phyloP scores from a whole-genome alignment of 2,329 filamentous ascomycete species.

The Aspergillus ruber region DNA sequence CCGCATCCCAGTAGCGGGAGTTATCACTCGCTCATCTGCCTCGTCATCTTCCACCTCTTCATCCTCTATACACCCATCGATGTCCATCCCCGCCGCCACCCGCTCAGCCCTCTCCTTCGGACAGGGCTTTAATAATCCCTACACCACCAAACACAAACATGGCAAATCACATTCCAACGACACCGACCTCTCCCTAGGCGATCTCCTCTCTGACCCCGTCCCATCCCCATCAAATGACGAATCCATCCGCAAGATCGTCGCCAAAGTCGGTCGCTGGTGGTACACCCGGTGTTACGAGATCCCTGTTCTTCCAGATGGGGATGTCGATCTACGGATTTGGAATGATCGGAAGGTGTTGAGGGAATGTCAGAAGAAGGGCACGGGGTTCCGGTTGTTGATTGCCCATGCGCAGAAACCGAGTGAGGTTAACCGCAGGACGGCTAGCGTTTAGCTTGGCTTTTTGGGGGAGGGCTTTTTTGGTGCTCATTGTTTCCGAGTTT shows the following conservation, averaged over 20 bases:
- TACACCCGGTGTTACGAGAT: conserved; percentile 88
- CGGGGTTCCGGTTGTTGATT: conserved; percentile 83
- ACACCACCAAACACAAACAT: conserved; percentile 2
- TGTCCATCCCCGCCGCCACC: conserved; percentile 14
- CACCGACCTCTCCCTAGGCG: conserved; percentile 49
- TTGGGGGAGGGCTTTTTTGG: not conserved
- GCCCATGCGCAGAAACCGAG: conserved; percentile 80
- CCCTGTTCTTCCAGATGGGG: conserved; percentile 46
- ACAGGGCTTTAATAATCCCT: not conserved
- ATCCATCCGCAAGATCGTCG: conserved; percentile 85
- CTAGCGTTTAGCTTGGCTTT: conserved; percentile 29
- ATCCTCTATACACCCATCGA: conserved; percentile 33
- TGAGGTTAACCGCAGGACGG: conserved; percentile 36
- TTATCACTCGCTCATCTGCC: conserved; percentile 35
- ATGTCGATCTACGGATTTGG: conserved; percentile 65
- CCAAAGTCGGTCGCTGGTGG: conserved; percentile 92
- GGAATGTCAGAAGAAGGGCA: conserved; percentile 81
- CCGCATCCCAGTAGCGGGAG: conserved; percentile 43
- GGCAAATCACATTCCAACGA: conserved; percentile 31
- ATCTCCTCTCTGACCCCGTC: conserved; percentile 67
- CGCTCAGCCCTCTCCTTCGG: conserved; percentile 1
- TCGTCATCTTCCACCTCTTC: conserved; percentile 36
- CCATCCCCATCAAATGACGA: conserved; percentile 67
- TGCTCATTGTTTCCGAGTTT: not conserved
- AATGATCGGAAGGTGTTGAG: conserved; percentile 64